A percentile compares a stretch with the other conserved stretches of the same genome.
These are phyloP conservation scores for Phaseolus lunatus DNA, from an alignment of 306 rosid genomes.

Conservation along the genomic window DNA sequence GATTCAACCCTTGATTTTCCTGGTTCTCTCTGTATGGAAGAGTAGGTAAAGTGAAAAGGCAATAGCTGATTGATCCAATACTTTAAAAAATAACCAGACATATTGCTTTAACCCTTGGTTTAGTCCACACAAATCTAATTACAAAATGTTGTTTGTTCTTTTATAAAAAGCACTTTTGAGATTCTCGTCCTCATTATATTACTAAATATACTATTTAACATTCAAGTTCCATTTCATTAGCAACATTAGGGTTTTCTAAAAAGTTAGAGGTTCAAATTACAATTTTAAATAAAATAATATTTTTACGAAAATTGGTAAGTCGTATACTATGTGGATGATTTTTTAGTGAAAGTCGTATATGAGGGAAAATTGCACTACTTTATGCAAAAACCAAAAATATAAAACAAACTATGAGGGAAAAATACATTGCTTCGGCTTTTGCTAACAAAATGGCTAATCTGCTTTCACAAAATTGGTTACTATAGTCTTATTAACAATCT, in stretches of 20 bases:
- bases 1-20: neutral
- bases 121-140: slow-evolving; percentile 8
- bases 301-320: too few relatives aligned
- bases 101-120: slow-evolving; percentile 20
- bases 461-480: neutral
- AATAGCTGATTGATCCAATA: slow-evolving; percentile 21
- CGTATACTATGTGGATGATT: too few relatives aligned
- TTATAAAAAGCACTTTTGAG: neutral
- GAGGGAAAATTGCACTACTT: too few relatives aligned
- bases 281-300: too few relatives aligned
- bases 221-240: neutral
- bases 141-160: neutral
- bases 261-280: neutral
- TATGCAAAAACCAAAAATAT: too few relatives aligned
- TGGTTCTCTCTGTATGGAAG: neutral
- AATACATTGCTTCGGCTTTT: slow-evolving; percentile 1
- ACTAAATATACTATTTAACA: neutral
- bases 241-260: neutral
- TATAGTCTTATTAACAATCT: neutral
- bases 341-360: too few relatives aligned
- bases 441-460: neutral
- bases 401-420: neutral
- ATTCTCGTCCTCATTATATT: neutral
- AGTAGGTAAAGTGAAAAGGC: slow-evolving; percentile 37
- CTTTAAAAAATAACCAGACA: slow-evolving; percentile 28